These are phyloP conservation scores for Helianthus annuus DNA, from an alignment of 129 eudicot species.

Conservation along the genomic window HanXRQr2.0-SUNRISE NC_035435.2:174987080-174987579, in stretches of 20 bases:
- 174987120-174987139: conserved; percentile 14
- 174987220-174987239: conserved; percentile 31
- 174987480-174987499: conserved; percentile 47
- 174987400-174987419: conserved; percentile 93
- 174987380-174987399: conserved; percentile 78
- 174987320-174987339: too few relatives aligned
- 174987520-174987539: background rate
- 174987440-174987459: conserved; percentile 82
- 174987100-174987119: background rate
- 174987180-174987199: conserved; percentile 93
- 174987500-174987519: background rate
- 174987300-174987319: background rate
- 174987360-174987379: background rate
- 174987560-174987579: too few relatives aligned
- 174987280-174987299: conserved; percentile 6
- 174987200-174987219: conserved; percentile 93
- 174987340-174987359: too few relatives aligned
- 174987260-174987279: background rate
- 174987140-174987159: conserved; percentile 53
- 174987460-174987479: conserved; percentile 81
- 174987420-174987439: conserved; percentile 99
- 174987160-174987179: conserved; percentile 61
- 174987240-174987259: background rate
- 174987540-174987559: background rate
- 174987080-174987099: background rate